Percentiles rank a stretch among this genome's conserved stretches.
Conservation (phyloP, 164 flowering plant genomes). For the Santalum album region DNA sequence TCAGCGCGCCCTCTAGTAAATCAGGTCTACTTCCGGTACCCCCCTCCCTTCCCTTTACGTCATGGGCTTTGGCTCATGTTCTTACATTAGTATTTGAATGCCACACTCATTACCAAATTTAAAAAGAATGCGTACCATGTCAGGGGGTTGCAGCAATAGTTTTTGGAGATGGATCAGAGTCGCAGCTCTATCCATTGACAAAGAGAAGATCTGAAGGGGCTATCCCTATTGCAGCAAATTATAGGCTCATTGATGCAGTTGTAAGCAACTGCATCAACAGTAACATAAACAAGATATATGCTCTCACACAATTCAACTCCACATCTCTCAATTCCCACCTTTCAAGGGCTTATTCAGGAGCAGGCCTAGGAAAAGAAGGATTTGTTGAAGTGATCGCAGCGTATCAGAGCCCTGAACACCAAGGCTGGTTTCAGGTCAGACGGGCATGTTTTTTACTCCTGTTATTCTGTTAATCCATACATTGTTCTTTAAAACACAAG, state of each 20-base stretch:
- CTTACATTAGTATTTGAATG: too few species aligned
- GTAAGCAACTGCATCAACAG: constrained; percentile 91
- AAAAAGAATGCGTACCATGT: neutral
- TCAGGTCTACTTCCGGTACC: constrained; percentile 21
- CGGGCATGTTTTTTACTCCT: neutral
- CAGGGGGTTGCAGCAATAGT: constrained; percentile 74
- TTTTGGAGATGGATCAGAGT: constrained; percentile 61
- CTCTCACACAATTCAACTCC: constrained; percentile 81
- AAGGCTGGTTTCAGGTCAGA: constrained; percentile 66
- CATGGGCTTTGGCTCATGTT: neutral
- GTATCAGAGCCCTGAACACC: constrained; percentile 61
- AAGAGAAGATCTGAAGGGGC: constrained; percentile 70
- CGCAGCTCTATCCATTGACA: constrained; percentile 64
- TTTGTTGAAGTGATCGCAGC: constrained; percentile 79
- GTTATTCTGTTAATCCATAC: too few species aligned
- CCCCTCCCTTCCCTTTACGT: neutral
- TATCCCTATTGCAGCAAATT: constrained; percentile 70
- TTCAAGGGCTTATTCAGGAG: constrained; percentile 54
- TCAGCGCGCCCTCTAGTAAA: constrained; percentile 25
- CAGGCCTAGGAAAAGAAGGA: constrained; percentile 47
- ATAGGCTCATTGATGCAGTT: constrained; percentile 70
- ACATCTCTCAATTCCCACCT: constrained; percentile 85
- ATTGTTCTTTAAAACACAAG: neutral
- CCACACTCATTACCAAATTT: too few species aligned
- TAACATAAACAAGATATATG: constrained; percentile 65